Base-by-base conservation (phyloP, 345 rosid genomes). In the Eucalyptus regnans region DNA sequence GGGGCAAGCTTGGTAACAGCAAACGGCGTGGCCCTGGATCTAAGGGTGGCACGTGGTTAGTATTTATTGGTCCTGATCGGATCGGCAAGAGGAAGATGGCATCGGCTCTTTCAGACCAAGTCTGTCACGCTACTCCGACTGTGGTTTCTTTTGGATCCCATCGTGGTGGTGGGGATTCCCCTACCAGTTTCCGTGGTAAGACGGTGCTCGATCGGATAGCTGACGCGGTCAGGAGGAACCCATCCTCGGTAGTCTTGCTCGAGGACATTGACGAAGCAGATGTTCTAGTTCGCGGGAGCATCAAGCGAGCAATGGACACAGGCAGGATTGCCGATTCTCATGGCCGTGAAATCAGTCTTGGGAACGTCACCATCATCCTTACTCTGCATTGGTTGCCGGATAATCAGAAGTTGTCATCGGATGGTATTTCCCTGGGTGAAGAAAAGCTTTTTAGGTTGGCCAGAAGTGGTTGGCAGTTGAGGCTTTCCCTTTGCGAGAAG, bases 181-280 rank as follows among this genome's bases (percentile, higher is more conserved):
- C 90, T 81, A 37, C 90, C 81, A 92, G 87, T 64, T 89, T 92
- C 89, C 99, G 99, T 50, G 99, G 99, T 89, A 98, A 94, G 92
- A 98, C 97, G 1, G 96, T 92, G 8, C 86, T 96, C 89, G 99
- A 98, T 91, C 94, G 95, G 88, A 94, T 97, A 18, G 96, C 91
- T 16, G 99, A 98, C 87, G 96, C 94, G 12, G 98, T 98, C 22
- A 94, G 93, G 94, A 94, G 96, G 89, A 94, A 96, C 89, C 99
- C 99, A 12, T 95, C 92, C 88, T 96, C 98, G 3, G 97, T 97
- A 18, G 93, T 98, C 89, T 89, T 97, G 89, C 94, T 98, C 15
- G 99, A 97, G 93, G 99, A 95, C 90, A 93, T 97, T 58, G 99
- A 97, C 50, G 97, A 97, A 90, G 97, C 98, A 4, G 97, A 98